Evolutionary conservation across 768 basidiomycete species (phyloP), one percentile per base, ranked within the genome.

Genomic region (Mycena pura): DNA sequence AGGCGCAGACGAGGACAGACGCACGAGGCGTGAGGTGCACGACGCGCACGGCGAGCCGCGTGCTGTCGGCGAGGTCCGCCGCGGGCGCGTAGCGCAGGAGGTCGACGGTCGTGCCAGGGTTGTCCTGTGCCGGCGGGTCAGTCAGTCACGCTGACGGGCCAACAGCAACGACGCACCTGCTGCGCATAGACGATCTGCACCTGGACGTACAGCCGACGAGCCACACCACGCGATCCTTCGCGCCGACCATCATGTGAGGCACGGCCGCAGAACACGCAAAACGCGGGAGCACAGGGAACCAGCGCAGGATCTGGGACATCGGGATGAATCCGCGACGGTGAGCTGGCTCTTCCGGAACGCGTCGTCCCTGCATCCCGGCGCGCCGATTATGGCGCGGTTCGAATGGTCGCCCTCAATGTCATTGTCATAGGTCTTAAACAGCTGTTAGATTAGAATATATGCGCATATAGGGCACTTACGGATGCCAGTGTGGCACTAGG

Each of bases 321-420:
- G 58, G 51, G 29, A 61, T 62, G 21, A 36, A 52, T 24, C 62
- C 17, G 67, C 65, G 21, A 68, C 57, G 14, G 44, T 55, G 22
- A 66, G 59, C 34, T 66, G 65, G 13, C 40, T 32, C 43, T 63
- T 45, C 14, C 66, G 55, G 25, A 68, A 68, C 9, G 40, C 49
- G 21, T 63, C 53, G 29, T 68, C 39, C n/a, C 67, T 51, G 36
- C 67, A 68, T n/a, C 62, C 52, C 5, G 65, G 62, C 1, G 46
- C 49, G 1, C 67, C 67, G 15, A 68, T 57, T 58, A 68, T 68
- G 21, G 65, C 67, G 19, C 67, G 61, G 38, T 68, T 68, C n/a
- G n/a, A n/a, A n/a, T n/a, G n/a, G n/a, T n/a, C n/a, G n/a, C n/a
- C n/a, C n/a, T n/a, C n/a, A n/a, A n/a, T n/a, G n/a, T n/a, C n/a